These are phyloP conservation scores for Claviceps sp. DNA, from an alignment of 2,329 filamentous ascomycete species.

Conservation along the genomic window DNA sequence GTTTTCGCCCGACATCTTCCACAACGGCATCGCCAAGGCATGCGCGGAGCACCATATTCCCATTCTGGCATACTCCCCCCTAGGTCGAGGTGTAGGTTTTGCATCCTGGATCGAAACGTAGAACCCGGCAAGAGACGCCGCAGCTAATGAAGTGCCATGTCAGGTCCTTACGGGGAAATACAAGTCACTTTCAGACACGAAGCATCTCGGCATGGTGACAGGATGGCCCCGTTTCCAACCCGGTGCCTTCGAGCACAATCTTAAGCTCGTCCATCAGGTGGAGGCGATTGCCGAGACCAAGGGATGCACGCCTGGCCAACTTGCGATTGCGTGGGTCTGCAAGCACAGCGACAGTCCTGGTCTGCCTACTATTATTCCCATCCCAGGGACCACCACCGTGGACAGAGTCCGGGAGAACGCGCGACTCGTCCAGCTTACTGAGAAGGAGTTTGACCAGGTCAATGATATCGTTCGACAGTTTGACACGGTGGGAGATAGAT, in stretches of 20 bases:
- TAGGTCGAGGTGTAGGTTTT: constrained; percentile 6
- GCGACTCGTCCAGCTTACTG: constrained; percentile 31
- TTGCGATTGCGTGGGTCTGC: constrained; percentile 53
- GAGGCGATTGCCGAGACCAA: constrained; percentile 45
- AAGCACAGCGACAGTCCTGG: constrained; percentile 35
- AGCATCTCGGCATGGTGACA: constrained; percentile 10
- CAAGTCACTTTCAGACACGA: constrained; percentile 12
- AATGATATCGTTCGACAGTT: constrained; percentile 34
- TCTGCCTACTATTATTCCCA: constrained; percentile 47
- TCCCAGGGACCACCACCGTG: constrained; percentile 47
- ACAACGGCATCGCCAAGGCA: constrained; percentile 37
- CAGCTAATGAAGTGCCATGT: background rate
- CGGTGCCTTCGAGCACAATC: constrained; percentile 49
- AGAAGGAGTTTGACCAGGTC: constrained; percentile 37
- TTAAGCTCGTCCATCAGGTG: constrained; percentile 45
- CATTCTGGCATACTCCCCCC: constrained; percentile 50
- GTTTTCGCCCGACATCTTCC: constrained; percentile 32
- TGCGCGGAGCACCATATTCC: constrained; percentile 54
- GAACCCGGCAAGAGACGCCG: no score
- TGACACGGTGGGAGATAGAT: constrained; percentile 34
- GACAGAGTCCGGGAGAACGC: constrained; percentile 50
- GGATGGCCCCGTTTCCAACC: constrained; percentile 46
- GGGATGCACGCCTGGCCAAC: constrained; percentile 46
- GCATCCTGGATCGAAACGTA: background rate
- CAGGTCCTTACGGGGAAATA: constrained; percentile 19